phyloP scores from a whole-genome alignment of 352 stramenopile genomes.

The Globisporangium paddicum region DNA sequence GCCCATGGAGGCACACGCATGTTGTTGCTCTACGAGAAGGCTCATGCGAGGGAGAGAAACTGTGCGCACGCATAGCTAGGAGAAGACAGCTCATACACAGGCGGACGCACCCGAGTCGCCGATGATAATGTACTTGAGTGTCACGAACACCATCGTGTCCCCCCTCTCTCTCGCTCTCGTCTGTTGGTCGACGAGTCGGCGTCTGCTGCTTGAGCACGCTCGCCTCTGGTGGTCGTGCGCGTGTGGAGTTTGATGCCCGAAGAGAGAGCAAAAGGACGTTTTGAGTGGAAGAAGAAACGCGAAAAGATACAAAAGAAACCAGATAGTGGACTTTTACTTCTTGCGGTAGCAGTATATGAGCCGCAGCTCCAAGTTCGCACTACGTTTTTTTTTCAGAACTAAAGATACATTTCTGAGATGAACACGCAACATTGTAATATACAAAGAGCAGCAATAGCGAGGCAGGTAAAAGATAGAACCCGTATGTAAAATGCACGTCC shows the following conservation, averaged over 20 bases:
- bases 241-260: neutral
- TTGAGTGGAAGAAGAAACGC: neutral
- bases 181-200: neutral
- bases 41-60: neutral
- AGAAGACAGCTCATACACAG: too few species aligned
- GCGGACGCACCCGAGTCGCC: slow-evolving; percentile 62
- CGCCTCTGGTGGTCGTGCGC: neutral
- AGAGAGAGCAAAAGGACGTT: slow-evolving; percentile 2
- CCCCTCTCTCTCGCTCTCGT: neutral
- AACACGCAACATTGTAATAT: neutral
- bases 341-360: too few species aligned
- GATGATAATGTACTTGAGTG: slow-evolving; percentile 90
- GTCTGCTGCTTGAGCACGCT: neutral
- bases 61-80: neutral
- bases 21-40: neutral
- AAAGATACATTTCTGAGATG: neutral
- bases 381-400: too few species aligned
- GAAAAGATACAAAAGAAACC: slow-evolving; percentile 15
- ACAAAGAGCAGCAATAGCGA: neutral
- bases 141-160: slow-evolving; percentile 75
- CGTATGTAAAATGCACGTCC: neutral
- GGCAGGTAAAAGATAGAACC: neutral
- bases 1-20: neutral
- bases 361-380: too few species aligned
- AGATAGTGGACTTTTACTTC: neutral